A percentile compares a stretch with the other conserved stretches of the same genome.
Conservation (phyloP, 495 filamentous ascomycete species). For the Podospora bellae-mahoneyi region DNA sequence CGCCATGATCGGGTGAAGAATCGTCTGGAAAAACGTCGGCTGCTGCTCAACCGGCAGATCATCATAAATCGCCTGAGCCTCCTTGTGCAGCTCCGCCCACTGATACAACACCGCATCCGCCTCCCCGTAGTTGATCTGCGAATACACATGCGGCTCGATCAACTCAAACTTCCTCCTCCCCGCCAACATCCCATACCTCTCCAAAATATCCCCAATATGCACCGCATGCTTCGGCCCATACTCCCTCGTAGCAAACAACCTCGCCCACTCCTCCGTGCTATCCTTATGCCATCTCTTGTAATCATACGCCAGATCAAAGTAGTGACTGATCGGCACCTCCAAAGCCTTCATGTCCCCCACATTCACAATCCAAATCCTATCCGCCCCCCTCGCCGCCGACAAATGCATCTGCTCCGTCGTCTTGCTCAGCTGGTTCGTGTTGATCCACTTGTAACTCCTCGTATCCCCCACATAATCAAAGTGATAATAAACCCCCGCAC, state of each 20-base stretch:
- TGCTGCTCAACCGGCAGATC: conserved; percentile 45
- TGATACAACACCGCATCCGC: conserved; percentile 60
- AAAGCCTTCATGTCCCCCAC: conserved; percentile 70
- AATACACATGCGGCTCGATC: conserved; percentile 61
- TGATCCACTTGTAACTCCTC: conserved; percentile 68
- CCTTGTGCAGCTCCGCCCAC: conserved; percentile 55
- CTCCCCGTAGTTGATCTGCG: conserved; percentile 67
- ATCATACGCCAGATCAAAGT: conserved; percentile 66
- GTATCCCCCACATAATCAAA: conserved; percentile 69
- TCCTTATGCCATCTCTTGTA: conserved; percentile 51
- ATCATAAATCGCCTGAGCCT: conserved; percentile 56
- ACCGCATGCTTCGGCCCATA: conserved; percentile 52
- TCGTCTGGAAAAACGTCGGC: conserved; percentile 65
- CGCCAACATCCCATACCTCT: conserved; percentile 60
- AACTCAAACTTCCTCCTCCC: conserved; percentile 67
- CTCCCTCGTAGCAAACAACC: conserved; percentile 56
- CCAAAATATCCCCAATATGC: conserved; percentile 54
- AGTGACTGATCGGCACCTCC: conserved; percentile 66
- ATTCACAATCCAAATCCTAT: conserved; percentile 73
- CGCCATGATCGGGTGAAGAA: conserved; percentile 64
- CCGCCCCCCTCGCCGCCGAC: conserved; percentile 58
- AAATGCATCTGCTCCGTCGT: conserved; percentile 63
- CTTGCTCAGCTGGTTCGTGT: conserved; percentile 63
- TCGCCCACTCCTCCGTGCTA: conserved; percentile 55
- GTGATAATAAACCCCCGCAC: conserved; percentile 76